Evolutionary conservation across 139 green algal species (phyloP), one percentile per base, ranked within the genome.

Genomic region (Coelastrella sp.): DNA sequence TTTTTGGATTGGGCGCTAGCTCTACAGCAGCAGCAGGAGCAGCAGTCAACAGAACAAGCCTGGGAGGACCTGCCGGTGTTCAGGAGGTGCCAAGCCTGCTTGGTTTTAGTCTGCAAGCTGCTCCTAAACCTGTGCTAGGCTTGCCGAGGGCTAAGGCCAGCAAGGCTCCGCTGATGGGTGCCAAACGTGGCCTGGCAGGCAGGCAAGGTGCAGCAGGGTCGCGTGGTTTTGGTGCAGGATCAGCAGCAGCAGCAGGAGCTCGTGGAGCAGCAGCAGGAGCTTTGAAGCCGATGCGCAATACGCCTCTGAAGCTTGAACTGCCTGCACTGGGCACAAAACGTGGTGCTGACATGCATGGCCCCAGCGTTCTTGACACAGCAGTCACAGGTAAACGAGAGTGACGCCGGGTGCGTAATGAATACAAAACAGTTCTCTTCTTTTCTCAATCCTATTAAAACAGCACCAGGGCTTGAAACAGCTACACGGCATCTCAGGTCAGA

Each of bases 281-380:
- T 9, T 35, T 87, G 82, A 72, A 68, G 15, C 82, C 82, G 4
- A 87, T 87, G 82, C 61, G 82, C 24, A 87, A 68, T 35, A 87
- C 82, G 10, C 82, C 82, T 14, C 25, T 87, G 63, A 78, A 87
- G 61, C 14, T 87, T 14, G 61, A 14, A 61, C 22, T 15, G 22
- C n/a, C 63, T 8, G 25, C 14, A 9, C 7, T 17, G 9, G 82
- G 82, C 82, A 65, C 22, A 14, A 87, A 87, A 63, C 24, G 82
- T 15, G 82, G 25, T 14, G 59, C 82, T 19, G 82, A 87, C 0
- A 20, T 72, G 82, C 82, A 87, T 49, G 82, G 82, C 6, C 82
- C 82, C 1, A 87, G 63, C 66, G 82, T 66, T 7, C 63, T 87
- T 61, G 82, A 87, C 49, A 19, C 72, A 4, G 63, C 11, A 12